Evolutionary conservation across 306 rosid species (phyloP), one percentile per base, ranked within the genome.

Genomic region (Albizia julibrissin): DNA sequence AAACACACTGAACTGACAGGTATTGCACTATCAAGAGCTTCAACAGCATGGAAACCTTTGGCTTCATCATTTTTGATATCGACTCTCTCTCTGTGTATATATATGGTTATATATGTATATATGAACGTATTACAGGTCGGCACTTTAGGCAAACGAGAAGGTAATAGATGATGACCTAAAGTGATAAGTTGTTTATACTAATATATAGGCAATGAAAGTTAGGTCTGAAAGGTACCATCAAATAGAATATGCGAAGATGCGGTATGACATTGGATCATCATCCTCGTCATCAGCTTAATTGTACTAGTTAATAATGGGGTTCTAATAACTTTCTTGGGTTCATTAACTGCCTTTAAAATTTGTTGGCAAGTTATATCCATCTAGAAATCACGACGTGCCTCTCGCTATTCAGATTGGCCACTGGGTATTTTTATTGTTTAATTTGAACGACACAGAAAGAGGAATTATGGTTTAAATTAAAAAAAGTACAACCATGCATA

Each of bases 11-110:
- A 59, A 89, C 65, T 1, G 89, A 83, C 7, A 87, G 80, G 69
- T 16, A 50, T 26, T 90, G 87, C 6, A 91, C 21, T 58, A 89
- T 79, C 50, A 91, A 74, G 82, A 93, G 86, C 44, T 80, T 88
- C 69, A 74, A 75, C 80, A 87, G 73, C 39, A 82, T 31, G 31
- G 81, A 80, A 26, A 42, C 29, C 74, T 39, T 74, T 74, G 67
- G 80, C 74, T 80, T 87, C 95, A 85, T 91, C 61, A n/a, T 69
- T 21, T 34, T 29, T 15, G 39, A 65, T 15, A 79, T 76, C 22
- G 49, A 50, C 49, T 29, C 6, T 21, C 72, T 62, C 58, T 64
- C 62, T n/a, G 3, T 16, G 24, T 42, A 9, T 80, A 27, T 67
- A 34, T 67, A 18, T 66, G 18, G 56, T 0, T 65, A 66, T 33